Evolutionary conservation across 768 basidiomycete genomes (phyloP), one percentile per base, ranked within the genome.

Genomic region (Suillus variegatus): DNA sequence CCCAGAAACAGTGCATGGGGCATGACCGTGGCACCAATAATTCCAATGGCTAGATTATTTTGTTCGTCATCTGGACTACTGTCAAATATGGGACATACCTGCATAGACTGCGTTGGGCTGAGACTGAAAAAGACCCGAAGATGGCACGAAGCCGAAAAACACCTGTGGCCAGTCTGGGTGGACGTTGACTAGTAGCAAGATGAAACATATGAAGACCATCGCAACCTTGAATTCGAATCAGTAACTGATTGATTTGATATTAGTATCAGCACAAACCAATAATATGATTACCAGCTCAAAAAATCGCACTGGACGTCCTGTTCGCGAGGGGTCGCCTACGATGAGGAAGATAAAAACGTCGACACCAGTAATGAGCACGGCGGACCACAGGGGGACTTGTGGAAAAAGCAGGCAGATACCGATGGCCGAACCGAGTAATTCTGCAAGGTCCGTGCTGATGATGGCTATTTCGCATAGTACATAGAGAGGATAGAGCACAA

Each of bases 341-440:
- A 78, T 74, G 28, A 86, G 82, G 51, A 86, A 75, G 61, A 86
- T 63, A 46, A 86, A 74, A 40, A 86, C 84, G 62, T 86, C 85
- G 22, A 72, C 65, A 0, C 81, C 81, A 16, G 85, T 86, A 41
- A 86, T 67, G 52, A 86, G 77, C 10, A 85, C 84, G 43, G 78
- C 80, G 1, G 74, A 81, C 79, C 80, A 86, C 12, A 85, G 72
- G 6, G 85, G 85, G 13, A 86, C 73, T 20, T 65, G 68, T 2
- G 85, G 85, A 62, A 85, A 80, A 49, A 86, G 75, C 70, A 89
- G 73, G 65, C 80, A 81, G 63, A 89, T 74, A 4, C 84, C 87
- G 41, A 88, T 87, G 13, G 88, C 88, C 22, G 81, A 83, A 0
- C 88, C 87, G 1, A 89, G 76, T 6, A 89, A 77, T 67, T 89